phyloP scores from a whole-genome alignment of 495 filamentous ascomycete species.

The Aspergillus steynii region DNA sequence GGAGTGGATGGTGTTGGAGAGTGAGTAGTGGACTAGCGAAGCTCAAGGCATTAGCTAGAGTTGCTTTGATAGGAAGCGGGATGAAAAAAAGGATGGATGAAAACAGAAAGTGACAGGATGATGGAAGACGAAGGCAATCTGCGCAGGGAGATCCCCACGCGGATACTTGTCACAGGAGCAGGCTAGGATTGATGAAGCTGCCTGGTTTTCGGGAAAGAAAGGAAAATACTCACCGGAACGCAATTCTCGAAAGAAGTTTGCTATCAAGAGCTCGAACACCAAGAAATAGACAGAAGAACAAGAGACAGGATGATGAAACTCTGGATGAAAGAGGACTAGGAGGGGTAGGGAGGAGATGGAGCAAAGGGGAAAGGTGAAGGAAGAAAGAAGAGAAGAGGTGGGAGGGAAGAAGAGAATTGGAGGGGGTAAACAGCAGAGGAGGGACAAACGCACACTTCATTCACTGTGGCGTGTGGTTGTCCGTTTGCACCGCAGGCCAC shows the following conservation, averaged over 20 bases:
- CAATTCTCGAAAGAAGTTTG: neutral
- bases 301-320: constrained; percentile 1
- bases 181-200: neutral
- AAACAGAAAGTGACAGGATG: neutral
- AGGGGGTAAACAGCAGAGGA: constrained; percentile 5
- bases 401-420: constrained; percentile 3
- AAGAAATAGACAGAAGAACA: neutral
- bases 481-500: neutral
- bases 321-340: constrained; percentile 8
- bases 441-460: constrained; percentile 2
- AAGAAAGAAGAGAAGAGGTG: constrained; percentile 4
- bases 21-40: neutral
- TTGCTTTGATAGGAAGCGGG: neutral
- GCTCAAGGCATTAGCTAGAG: neutral
- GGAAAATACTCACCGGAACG: neutral
- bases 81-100: neutral
- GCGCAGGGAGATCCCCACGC: neutral
- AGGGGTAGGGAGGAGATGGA: constrained; percentile 8
- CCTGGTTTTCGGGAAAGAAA: neutral
- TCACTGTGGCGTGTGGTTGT: neutral
- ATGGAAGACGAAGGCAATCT: neutral
- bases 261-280: neutral
- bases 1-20: neutral
- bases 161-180: too few relatives aligned
- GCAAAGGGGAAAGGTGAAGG: neutral